Evolutionary conservation across 768 basidiomycete genomes (phyloP), one percentile per base, ranked within the genome.

Genomic region (Mycena polygramma): DNA sequence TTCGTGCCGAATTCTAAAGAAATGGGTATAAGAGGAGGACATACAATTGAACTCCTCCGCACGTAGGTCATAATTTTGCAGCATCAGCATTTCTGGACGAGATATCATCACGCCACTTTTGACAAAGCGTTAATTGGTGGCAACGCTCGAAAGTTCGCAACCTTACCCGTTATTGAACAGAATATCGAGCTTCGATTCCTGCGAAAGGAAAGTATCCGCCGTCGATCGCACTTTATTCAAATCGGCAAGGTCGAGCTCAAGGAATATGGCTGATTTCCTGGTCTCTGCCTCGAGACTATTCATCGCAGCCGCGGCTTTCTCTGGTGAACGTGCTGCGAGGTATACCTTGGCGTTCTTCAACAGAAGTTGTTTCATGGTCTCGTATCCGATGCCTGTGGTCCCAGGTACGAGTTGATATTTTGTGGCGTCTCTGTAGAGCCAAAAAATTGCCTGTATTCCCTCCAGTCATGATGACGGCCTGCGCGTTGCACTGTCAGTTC

Each of bases 341-440:
- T 77, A 80, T 2, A 80, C 79, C 59, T 73, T 77, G 35, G 79
- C 79, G 36, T 75, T 75, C 63, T 80, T 79, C 20, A 74, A 64
- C 0, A 79, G 65, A 22, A 80, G 67, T 13, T 77, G 74, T 72
- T 80, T 83, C 41, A 77, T 79, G 19, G 83, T 84, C 64, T 84
- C 81, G 46, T 80, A 81, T 5, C 84, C 86, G 36, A 87, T 81
- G 2, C 84, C 52, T 30, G 30, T 30, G 6, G 30, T 30, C 2
- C 30, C 3, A 30, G 30, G 30, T 30, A 30, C 30, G 2, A 3
- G 30, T 30, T 30, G 2, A 3, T 30, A 30, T 30, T 6, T 30
- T 30, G 3, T 30, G 3, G 30, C 3, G 30, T 30, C 30, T 30
- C 30, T 30, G 30, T 30, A 30, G 30, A 30, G 30, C 30, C n/a